These are phyloP conservation scores for Rhizophlyctis rosea DNA, from an alignment of 192 early-diverging fungal species.

Conservation along the genomic window DNA sequence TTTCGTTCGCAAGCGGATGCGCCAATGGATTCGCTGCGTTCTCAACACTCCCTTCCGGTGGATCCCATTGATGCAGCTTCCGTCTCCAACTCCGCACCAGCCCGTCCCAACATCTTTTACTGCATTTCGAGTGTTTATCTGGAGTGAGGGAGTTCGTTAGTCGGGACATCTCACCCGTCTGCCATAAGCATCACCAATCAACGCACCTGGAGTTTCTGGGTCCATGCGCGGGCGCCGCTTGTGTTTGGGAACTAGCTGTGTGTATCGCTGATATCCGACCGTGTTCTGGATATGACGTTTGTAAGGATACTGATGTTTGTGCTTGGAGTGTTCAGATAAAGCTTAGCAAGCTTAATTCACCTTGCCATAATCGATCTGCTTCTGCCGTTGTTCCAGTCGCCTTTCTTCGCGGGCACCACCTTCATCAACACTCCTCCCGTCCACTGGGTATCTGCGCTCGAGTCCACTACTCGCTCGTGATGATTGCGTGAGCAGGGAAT, in stretches of 20 bases:
- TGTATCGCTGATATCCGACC: slow-evolving; percentile 44
- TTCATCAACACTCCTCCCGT: neutral
- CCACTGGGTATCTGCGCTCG: neutral
- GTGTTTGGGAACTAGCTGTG: slow-evolving; percentile 29
- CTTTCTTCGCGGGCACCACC: slow-evolving; percentile 27
- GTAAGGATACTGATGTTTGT: no score
- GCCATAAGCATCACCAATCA: neutral
- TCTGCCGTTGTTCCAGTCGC: slow-evolving; percentile 51
- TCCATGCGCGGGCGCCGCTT: no score
- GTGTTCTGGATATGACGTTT: slow-evolving; percentile 52
- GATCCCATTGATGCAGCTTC: slow-evolving; percentile 47
- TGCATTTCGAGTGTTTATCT: slow-evolving; percentile 46
- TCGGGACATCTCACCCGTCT: no score
- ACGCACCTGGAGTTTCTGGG: neutral
- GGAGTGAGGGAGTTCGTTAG: no score
- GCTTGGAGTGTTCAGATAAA: neutral
- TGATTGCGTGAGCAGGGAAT: slow-evolving; percentile 38
- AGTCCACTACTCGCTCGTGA: slow-evolving; percentile 22
- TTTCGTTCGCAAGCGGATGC: no score
- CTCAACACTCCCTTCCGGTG: no score
- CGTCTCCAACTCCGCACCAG: slow-evolving; percentile 46
- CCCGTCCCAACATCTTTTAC: slow-evolving; percentile 53
- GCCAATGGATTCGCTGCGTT: no score
- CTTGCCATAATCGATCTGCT: slow-evolving; percentile 59
- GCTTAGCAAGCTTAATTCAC: slow-evolving; percentile 15